Base-by-base conservation (phyloP, 305 asterid species). In the Plantago rigida region DNA sequence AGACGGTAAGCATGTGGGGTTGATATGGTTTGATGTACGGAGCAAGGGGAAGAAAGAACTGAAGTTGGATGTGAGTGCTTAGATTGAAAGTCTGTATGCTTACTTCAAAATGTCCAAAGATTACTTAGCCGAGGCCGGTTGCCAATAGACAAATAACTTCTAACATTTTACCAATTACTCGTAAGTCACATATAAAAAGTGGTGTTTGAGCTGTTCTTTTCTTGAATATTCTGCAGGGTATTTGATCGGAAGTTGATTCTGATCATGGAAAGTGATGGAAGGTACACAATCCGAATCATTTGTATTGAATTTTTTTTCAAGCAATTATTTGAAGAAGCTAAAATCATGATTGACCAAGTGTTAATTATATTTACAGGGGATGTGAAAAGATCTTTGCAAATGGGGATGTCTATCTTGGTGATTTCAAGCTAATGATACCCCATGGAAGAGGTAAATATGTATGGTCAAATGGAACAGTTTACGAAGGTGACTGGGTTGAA, bases 401-500 rank as follows among this genome's bases (percentile, higher is more conserved):
- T 71, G 97, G 95, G 61, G 97, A 86, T 71, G 75, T 68, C 42
- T 92, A 92, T 75, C 26, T 46, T 64, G 96, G 99, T 60, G 66
- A 64, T 68, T 67, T 80, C 68, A 75, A 76, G 72, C 85, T 80
- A 71, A 62, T 39, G 59, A 70, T 83, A 63, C 94, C 95, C 9
- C 87, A 88, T 59, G 91, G 93, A 62, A 83, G 82, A 70, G 96
- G 95, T 69, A 86, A 71, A 67, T 92, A 92, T 71, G 80, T 75
- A 24, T 92, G 99, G 96, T 71, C 78, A 7, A 81, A 92, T 71
- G 94, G 99, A 75, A 83, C 95, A 6, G 53, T 81, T 69, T 88
- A 86, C 68, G 89, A 84, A 72, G 99, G 99, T 69, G 92, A 85
- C 17, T 92, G 99, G 99, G 93, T 72, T 66, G 84, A 74, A 60